Conservation (phyloP, 2,329 filamentous ascomycete genomes). For the Penicillium brevicompactum region DNA sequence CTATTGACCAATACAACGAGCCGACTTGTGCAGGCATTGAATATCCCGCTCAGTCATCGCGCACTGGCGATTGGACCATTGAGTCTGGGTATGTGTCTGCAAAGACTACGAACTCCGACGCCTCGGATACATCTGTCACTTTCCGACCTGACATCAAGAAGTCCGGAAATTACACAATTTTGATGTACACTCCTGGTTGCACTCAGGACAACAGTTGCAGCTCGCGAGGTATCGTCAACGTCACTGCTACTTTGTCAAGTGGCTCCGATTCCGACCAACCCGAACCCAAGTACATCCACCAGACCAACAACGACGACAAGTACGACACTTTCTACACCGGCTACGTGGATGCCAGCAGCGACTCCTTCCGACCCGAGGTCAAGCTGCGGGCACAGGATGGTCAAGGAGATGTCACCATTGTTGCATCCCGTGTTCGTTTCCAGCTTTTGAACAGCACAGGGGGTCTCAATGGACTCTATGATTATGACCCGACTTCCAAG, state of each 20-base stretch:
- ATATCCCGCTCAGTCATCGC: slow-evolving; percentile 66
- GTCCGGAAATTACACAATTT: slow-evolving; percentile 88
- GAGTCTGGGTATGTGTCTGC: slow-evolving; percentile 76
- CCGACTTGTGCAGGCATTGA: slow-evolving; percentile 71
- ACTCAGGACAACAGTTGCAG: slow-evolving; percentile 74
- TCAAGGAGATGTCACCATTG: slow-evolving; percentile 68
- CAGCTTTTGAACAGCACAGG: slow-evolving; percentile 62
- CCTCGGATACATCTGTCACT: slow-evolving; percentile 67
- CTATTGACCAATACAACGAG: slow-evolving; percentile 85
- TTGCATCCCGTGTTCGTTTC: slow-evolving; percentile 88
- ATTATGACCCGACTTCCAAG: slow-evolving; percentile 70
- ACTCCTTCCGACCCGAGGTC: slow-evolving; percentile 75
- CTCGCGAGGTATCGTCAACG: slow-evolving; percentile 76
- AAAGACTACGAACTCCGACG: slow-evolving; percentile 59
- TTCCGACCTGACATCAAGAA: slow-evolving; percentile 76
- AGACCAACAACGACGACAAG: slow-evolving; percentile 96
- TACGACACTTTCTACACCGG: slow-evolving; percentile 92
- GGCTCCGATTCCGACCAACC: slow-evolving; percentile 48
- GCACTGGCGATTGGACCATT: slow-evolving; percentile 73
- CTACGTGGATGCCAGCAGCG: slow-evolving; percentile 73
- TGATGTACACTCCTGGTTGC: slow-evolving; percentile 91
- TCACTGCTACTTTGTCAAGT: slow-evolving; percentile 70
- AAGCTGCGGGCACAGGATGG: slow-evolving; percentile 71
- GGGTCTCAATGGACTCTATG: slow-evolving; percentile 85
- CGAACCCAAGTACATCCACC: slow-evolving; percentile 68